Conservation (phyloP, 495 filamentous ascomycete species). For the Cetradonia linearis region DNA sequence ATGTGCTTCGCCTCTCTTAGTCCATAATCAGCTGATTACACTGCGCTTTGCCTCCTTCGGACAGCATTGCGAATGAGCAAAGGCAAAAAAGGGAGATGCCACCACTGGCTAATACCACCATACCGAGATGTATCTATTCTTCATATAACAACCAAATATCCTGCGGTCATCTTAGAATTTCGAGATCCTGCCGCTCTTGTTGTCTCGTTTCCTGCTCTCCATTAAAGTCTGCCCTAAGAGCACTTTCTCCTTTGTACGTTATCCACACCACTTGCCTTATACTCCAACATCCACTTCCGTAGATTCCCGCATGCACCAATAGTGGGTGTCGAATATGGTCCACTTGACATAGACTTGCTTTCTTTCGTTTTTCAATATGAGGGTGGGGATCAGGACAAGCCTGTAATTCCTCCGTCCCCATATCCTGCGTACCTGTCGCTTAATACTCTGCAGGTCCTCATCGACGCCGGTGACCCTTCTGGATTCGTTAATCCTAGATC, state of each 20-base stretch:
- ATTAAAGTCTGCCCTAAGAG: not conserved
- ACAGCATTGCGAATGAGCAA: not conserved
- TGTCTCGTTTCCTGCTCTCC: not conserved
- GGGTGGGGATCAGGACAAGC: conserved; percentile 31
- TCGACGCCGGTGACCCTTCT: conserved; percentile 40
- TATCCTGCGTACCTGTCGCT: not conserved
- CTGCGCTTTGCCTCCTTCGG: not conserved
- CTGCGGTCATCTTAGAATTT: not conserved
- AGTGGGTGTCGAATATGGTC: conserved; percentile 30
- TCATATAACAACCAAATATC: not conserved
- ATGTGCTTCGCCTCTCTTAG: not conserved
- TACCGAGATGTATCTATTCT: not conserved
- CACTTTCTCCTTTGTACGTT: not conserved
- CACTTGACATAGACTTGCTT: conserved; percentile 36
- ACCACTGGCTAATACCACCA: too few species aligned
- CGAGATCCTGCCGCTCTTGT: not conserved
- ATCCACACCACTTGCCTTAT: not conserved
- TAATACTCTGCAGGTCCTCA: conserved; percentile 32
- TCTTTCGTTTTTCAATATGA: conserved; percentile 39
- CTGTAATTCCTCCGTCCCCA: conserved; percentile 23
- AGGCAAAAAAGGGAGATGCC: too few species aligned
- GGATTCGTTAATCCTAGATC: conserved; percentile 43
- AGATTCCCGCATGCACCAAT: not conserved
- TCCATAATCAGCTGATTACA: not conserved
- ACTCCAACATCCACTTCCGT: too few species aligned